A percentile compares a stretch with the other conserved stretches of the same genome.
phyloP scores from a whole-genome alignment of 2,329 filamentous ascomycete species.

The Alternaria panax region DNA sequence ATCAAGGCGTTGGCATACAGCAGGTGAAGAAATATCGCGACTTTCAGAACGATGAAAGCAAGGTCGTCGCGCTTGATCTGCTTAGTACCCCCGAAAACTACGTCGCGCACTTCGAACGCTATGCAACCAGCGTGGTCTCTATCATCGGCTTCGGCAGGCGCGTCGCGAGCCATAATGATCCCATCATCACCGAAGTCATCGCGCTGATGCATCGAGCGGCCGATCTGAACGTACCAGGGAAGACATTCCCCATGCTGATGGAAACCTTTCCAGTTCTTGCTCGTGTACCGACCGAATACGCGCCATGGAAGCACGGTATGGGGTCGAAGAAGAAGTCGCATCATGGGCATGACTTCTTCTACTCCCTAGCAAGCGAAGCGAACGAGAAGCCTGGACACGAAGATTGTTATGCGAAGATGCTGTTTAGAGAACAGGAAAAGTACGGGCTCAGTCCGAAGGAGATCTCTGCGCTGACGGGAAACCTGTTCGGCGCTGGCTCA shows the following conservation, averaged over 20 bases:
- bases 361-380: conserved; percentile 42
- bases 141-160: conserved; percentile 66
- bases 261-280: conserved; percentile 65
- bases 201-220: conserved; percentile 65
- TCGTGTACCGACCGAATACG: conserved; percentile 59
- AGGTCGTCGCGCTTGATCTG: conserved; percentile 59
- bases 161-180: conserved; percentile 60
- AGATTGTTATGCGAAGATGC: conserved; percentile 44
- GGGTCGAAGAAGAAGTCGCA: conserved; percentile 35
- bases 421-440: conserved; percentile 53
- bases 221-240: conserved; percentile 59
- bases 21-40: conserved; percentile 62
- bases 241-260: conserved; percentile 65
- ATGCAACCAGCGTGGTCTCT: conserved; percentile 62
- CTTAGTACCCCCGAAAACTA: conserved; percentile 56
- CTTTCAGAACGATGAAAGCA: conserved; percentile 67
- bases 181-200: conserved; percentile 67
- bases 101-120: conserved; percentile 62
- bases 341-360: conserved; percentile 47
- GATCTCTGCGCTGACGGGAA: conserved; percentile 43
- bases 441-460: conserved; percentile 40
- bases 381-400: conserved; percentile 41
- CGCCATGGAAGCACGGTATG: conserved; percentile 48
- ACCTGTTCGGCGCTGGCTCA: conserved; percentile 44
- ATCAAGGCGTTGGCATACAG: conserved; percentile 54